Percentiles rank a stretch among this genome's conserved stretches.
Conservation (phyloP, 2,329 filamentous ascomycete species). For the Trichoderma lentiforme region DNA sequence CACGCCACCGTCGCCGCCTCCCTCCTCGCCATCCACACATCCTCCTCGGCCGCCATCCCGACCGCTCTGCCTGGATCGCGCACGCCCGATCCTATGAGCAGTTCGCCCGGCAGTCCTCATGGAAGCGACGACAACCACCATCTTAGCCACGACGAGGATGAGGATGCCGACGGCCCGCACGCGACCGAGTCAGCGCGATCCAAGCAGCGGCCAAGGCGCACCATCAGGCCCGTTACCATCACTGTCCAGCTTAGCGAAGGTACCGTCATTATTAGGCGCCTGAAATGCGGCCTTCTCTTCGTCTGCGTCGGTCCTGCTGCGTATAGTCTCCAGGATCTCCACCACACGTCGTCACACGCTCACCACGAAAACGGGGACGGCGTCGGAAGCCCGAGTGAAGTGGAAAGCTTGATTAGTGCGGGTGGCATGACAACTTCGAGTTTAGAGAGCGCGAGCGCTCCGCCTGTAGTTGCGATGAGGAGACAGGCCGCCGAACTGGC, state of each 20-base stretch:
- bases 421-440: constrained; percentile 45
- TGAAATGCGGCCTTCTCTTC: constrained; percentile 59
- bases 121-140: constrained; percentile 21
- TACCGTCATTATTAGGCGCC: constrained; percentile 56
- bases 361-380: constrained; percentile 32
- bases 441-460: constrained; percentile 38
- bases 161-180: not conserved
- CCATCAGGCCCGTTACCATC: constrained; percentile 42
- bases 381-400: constrained; percentile 42
- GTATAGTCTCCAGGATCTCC: constrained; percentile 24
- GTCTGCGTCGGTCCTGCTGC: constrained; percentile 54
- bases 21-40: constrained; percentile 57
- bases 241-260: constrained; percentile 58
- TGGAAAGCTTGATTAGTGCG: constrained; percentile 45
- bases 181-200: not conserved
- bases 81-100: constrained; percentile 27
- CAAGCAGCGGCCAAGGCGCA: constrained; percentile 2
- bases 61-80: constrained; percentile 40
- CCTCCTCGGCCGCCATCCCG: constrained; percentile 40
- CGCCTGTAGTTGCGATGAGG: constrained; percentile 50
- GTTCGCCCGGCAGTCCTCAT: constrained; percentile 26
- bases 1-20: constrained; percentile 63
- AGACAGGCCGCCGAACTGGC: constrained; percentile 58
- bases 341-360: constrained; percentile 18
- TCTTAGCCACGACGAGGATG: not conserved